Evolutionary conservation across 1,284 basidiomycete genomes (phyloP), one percentile per base, ranked within the genome.

Genomic region (Neolentinus lepideus): DNA sequence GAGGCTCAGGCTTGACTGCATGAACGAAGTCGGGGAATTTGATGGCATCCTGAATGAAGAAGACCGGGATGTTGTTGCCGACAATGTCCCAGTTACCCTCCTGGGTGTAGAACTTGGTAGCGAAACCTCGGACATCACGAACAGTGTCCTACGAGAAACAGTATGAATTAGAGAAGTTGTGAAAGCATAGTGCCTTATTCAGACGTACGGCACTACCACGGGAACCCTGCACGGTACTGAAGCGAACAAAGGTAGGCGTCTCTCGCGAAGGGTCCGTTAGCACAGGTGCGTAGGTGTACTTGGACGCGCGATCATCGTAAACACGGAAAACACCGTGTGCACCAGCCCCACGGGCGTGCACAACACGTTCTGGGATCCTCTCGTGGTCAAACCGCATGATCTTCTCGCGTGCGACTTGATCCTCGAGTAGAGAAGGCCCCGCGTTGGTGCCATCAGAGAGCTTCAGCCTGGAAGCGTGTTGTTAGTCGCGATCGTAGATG

Each of bases 11-110:
- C 64, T 90, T 88, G 26, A 85, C 81, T 56, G 90, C 84, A 64
- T 93, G 91, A 43, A 93, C 75, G 54, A 94, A 71, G 63, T 93
- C 90, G 14, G 87, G 85, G 65, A 93, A 94, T 66, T 92, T 89
- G 68, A 92, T 84, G 0, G 87, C 84, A 59, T 88, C 85, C 58
- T 92, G 89, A 26, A 94, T 88, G 73, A 93, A 93, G 73, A 94
- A 94, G 24, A 91, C 82, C 1, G 90, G 88, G 36, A 91, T 78
- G 59, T 81, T 72, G 60, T 85, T 85, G n/a, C 81, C 88, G 53
- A 92, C 90, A 33, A 93, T 70, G 63, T 94, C 90, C 87, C 88
- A 93, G 61, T 89, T 91, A 3, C 85, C 87, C 61, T 88, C 83
- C 1, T 83, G 67, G 0, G 92, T 92, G 67, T 92, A 93, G 62